phyloP scores from a whole-genome alignment of 495 filamentous ascomycete genomes.

The Aspergillus campestris region DNA sequence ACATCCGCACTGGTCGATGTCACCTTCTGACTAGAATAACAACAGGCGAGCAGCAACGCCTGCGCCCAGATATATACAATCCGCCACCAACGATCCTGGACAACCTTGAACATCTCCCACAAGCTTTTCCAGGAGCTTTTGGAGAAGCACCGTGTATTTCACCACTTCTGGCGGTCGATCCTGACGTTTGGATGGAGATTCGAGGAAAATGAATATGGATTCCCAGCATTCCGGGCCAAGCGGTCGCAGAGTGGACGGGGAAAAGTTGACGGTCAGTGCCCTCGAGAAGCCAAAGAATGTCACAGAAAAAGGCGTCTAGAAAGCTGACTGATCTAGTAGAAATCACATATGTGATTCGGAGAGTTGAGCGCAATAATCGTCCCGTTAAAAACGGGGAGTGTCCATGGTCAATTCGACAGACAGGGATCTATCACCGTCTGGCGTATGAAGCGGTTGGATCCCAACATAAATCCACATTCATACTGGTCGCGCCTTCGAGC shows the following conservation, averaged over 20 bases:
- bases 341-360: slow-evolving; percentile 4
- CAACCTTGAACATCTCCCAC: slow-evolving; percentile 5
- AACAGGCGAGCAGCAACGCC: background rate
- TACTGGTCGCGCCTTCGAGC: slow-evolving; percentile 3
- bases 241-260: background rate
- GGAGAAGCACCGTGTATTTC: background rate
- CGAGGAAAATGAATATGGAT: slow-evolving; percentile 4
- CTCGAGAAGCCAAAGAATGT: background rate
- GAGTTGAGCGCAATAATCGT: slow-evolving; percentile 2
- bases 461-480: background rate
- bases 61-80: slow-evolving; percentile 2
- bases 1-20: no score
- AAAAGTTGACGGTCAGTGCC: background rate
- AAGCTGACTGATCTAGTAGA: background rate
- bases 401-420: slow-evolving; percentile 9
- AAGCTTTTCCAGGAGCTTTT: slow-evolving; percentile 1
- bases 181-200: background rate
- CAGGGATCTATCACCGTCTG: slow-evolving; percentile 6
- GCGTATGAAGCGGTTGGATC: background rate
- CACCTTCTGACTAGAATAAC: no score
- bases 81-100: slow-evolving; percentile 1
- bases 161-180: slow-evolving; percentile 1
- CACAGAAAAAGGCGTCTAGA: background rate
- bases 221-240: background rate
- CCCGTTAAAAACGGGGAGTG: background rate